A percentile compares a stretch with the other conserved stretches of the same genome.
Conservation (phyloP, 176 grass and related monocot genomes). For the Musa itinerans region DNA sequence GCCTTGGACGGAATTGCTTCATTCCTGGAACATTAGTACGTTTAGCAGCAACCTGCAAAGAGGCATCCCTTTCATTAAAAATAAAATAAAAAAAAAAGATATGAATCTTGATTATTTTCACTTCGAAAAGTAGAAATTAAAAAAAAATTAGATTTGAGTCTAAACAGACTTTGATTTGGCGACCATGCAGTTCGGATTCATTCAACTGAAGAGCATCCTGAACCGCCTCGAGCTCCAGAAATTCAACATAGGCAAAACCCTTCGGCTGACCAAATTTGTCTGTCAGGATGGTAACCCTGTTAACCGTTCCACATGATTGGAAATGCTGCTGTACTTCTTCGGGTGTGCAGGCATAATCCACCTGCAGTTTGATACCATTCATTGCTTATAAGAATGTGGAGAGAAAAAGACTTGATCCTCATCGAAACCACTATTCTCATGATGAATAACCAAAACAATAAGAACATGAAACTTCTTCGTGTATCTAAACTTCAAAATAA, state of each 20-base stretch:
- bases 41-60: slow-evolving; percentile 50
- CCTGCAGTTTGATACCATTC: slow-evolving; percentile 27
- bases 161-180: slow-evolving; percentile 48
- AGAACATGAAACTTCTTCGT: no score
- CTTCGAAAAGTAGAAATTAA: no score
- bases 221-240: slow-evolving; percentile 62
- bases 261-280: slow-evolving; percentile 81
- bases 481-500: no score
- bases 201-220: slow-evolving; percentile 66
- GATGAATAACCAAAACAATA: no score
- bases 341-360: slow-evolving; percentile 76
- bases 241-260: slow-evolving; percentile 81
- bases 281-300: slow-evolving; percentile 71
- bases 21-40: slow-evolving; percentile 66
- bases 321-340: slow-evolving; percentile 90
- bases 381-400: no score
- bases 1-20: slow-evolving; percentile 55
- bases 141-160: background rate
- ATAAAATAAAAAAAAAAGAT: background rate
- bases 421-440: no score
- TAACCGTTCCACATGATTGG: slow-evolving; percentile 74
- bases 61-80: background rate
- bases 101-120: no score
- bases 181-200: slow-evolving; percentile 61
- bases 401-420: no score